Base-by-base conservation (phyloP, 2,329 filamentous ascomycete species). In the Falciphora oryzae region DNA sequence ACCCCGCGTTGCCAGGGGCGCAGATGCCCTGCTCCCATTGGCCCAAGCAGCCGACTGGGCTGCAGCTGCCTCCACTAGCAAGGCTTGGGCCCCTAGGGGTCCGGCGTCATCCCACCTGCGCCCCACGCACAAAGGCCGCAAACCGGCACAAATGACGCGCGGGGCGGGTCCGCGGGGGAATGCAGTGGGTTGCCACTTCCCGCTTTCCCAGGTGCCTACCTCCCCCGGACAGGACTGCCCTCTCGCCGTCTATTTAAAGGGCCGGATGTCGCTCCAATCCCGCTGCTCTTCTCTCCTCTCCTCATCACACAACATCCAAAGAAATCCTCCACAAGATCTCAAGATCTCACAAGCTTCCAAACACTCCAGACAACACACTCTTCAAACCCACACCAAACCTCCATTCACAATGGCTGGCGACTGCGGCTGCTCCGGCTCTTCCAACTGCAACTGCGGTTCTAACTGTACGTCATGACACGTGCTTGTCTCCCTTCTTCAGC, bases 381-480 rank as follows among this genome's bases (percentile, higher is more conserved):
- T 29, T n/a, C 25, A 10, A 62, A 57, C 25, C 11, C 10, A 29
- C 38, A 56, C 14, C 27, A 27, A 25, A 62, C 25, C 61, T 29
- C 50, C 50, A 53, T 31, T 53, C 61, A 62, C 61, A 62, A 62
- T 62, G 61, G 61, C 61, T 62, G 61, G 61, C 61, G 29, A 62
- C 61, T 62, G 61, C 61, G 61, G 61, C 50, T 62, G 61, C 61
- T 62, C 61, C 28, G 61, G 61, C 18, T 25, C 61, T 25, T 56
- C 38, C 35, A 22, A 27, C 44, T 62, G 61, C 61, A 62, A 62
- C 61, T 62, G 61, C 61, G 61, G 61, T 22, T 38, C 38, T 22
- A 62, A 57, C 35, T 62, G 61, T 62, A 57, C 31, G 61, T 61
- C 25, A 38, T 16, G 22, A 60, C 22, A 27, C 31, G 29, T n/a